Conservation (phyloP, 2,329 filamentous ascomycete genomes). For the Colletotrichum liaoningense region DNA sequence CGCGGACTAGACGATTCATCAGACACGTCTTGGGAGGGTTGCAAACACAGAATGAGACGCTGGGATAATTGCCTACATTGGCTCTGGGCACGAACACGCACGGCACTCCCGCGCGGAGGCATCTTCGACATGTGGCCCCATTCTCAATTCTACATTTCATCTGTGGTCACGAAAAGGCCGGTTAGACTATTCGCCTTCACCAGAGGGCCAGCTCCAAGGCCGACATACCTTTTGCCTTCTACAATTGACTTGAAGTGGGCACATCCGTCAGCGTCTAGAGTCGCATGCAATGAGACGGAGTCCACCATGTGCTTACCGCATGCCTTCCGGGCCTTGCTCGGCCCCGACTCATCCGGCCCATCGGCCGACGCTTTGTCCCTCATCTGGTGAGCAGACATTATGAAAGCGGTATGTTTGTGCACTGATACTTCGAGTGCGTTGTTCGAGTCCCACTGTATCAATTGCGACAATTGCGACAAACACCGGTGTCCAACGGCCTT, state of each 20-base stretch:
- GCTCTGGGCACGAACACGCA: constrained; percentile 54
- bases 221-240: constrained; percentile 41
- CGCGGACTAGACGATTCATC: constrained; percentile 21
- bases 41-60: background rate
- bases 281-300: background rate
- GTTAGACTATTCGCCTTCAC: background rate
- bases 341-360: constrained; percentile 21
- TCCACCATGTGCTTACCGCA: constrained; percentile 41
- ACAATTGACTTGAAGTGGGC: constrained; percentile 40
- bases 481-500: background rate
- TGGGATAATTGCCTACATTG: constrained; percentile 46
- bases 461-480: background rate
- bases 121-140: constrained; percentile 47
- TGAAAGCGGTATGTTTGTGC: background rate
- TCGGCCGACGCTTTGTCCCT: constrained; percentile 10
- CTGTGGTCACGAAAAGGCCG: background rate
- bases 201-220: background rate
- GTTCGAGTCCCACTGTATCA: constrained; percentile 1
- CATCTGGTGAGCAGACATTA: background rate
- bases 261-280: constrained; percentile 16
- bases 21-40: background rate
- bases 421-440: background rate
- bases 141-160: constrained; percentile 52
- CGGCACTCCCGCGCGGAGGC: constrained; percentile 46
- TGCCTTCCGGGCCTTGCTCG: constrained; percentile 45